phyloP scores from a whole-genome alignment of 129 eudicot genomes.

The Ambrosia artemisiifolia region DNA sequence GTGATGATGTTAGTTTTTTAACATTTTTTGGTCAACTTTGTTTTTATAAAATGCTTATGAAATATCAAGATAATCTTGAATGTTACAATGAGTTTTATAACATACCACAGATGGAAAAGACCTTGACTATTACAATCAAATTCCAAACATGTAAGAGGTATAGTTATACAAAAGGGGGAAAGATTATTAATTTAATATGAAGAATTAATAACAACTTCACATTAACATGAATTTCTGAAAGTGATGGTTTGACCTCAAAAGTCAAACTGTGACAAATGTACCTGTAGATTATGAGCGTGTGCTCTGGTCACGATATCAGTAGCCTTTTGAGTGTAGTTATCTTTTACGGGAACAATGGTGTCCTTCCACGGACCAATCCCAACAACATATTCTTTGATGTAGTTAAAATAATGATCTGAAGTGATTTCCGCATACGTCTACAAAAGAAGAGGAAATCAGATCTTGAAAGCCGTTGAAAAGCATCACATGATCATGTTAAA shows the following conservation, averaged over 20 bases:
- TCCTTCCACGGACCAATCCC: slow-evolving; percentile 98
- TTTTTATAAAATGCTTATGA: neutral
- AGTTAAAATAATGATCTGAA: slow-evolving; percentile 73
- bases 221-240: neutral
- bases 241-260: slow-evolving; percentile 9
- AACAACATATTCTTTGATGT: slow-evolving; percentile 77
- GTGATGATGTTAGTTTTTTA: slow-evolving; percentile 7
- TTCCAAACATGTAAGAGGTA: neutral
- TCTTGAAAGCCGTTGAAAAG: slow-evolving; percentile 6
- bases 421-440: slow-evolving; percentile 87
- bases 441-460: slow-evolving; percentile 3
- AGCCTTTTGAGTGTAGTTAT: slow-evolving; percentile 62
- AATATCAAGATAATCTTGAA: neutral
- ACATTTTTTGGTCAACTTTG: no score
- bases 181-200: neutral
- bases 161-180: neutral
- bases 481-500: neutral
- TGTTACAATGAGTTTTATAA: no score
- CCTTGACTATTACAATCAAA: no score
- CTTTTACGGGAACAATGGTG: slow-evolving; percentile 49
- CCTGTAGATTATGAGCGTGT: slow-evolving; percentile 84
- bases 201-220: neutral
- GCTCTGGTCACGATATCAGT: slow-evolving; percentile 90
- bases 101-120: neutral
- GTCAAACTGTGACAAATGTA: slow-evolving; percentile 20